Conservation (phyloP, 371 early-diverging fungal genomes). For the Mortierella sp. region DNA sequence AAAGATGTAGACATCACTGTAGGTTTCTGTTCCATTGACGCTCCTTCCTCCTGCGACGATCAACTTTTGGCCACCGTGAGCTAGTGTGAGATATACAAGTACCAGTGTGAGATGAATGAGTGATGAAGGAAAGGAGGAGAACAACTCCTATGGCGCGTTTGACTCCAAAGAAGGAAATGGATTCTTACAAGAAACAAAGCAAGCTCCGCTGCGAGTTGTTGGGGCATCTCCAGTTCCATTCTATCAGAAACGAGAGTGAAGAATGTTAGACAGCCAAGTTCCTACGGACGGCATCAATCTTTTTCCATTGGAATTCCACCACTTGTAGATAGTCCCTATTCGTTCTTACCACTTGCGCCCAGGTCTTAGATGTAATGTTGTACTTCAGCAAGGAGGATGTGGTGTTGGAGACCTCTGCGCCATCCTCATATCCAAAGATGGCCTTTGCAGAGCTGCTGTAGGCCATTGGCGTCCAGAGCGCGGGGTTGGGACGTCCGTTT, state of each 20-base stretch:
- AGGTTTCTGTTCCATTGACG: neutral
- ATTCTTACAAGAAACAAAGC: neutral
- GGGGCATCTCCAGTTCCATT: neutral
- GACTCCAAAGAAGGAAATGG: neutral
- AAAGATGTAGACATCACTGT: conserved; percentile 9
- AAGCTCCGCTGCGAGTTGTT: neutral
- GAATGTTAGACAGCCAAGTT: neutral
- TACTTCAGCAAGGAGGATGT: neutral
- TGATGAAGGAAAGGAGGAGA: neutral
- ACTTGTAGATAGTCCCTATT: too few relatives aligned
- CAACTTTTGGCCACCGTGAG: neutral
- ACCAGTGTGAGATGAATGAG: neutral
- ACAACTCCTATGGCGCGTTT: neutral
- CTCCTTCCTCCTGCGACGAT: neutral
- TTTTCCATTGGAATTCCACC: too few relatives aligned
- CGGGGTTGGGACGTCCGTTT: too few relatives aligned
- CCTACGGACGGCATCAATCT: neutral
- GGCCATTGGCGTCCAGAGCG: too few relatives aligned
- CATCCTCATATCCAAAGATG: neutral
- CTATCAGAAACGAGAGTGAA: neutral
- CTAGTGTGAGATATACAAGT: neutral
- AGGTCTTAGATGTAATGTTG: neutral
- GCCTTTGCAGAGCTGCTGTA: too few relatives aligned
- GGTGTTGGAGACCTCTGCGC: neutral
- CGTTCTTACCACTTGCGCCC: neutral